Evolutionary conservation across 2,329 filamentous ascomycete genomes (phyloP).

Genomic region (Pyrenophora seminiperda): DNA sequence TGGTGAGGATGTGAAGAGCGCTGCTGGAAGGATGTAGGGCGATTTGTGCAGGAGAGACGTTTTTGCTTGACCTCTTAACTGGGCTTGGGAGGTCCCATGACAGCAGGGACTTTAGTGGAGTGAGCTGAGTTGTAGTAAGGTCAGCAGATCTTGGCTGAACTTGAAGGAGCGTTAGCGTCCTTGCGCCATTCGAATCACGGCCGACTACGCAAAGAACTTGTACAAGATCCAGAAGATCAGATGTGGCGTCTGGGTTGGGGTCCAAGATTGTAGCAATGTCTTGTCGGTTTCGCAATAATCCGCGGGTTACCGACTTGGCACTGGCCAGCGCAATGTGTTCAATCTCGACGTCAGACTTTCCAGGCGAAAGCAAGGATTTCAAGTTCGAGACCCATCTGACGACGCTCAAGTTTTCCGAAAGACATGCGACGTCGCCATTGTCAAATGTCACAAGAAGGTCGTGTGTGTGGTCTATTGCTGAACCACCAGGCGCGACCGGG

Average conservation of each 20-base stretch:
- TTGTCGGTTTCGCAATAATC: constrained; percentile 52
- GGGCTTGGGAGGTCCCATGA: constrained; percentile 36
- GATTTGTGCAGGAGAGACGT: constrained; percentile 45
- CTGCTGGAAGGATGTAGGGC: constrained; percentile 68
- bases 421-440: constrained; percentile 65
- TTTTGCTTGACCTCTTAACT: constrained; percentile 11
- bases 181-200: constrained; percentile 22
- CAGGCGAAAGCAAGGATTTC: constrained; percentile 20
- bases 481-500: constrained; percentile 28
- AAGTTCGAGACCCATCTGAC: constrained; percentile 42
- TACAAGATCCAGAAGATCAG: constrained; percentile 43
- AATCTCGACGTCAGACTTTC: constrained; percentile 28
- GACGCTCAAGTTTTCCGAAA: constrained; percentile 60
- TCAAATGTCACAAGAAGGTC: constrained; percentile 64
- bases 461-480: constrained; percentile 30
- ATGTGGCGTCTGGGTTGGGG: constrained; percentile 28
- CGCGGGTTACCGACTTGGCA: constrained; percentile 49
- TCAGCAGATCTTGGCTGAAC: constrained; percentile 41
- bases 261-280: constrained; percentile 51
- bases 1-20: constrained; percentile 64
- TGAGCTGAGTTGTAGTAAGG: constrained; percentile 33
- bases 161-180: constrained; percentile 35
- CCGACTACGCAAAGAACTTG: constrained; percentile 44
- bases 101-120: constrained; percentile 42
- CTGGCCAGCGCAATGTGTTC: constrained; percentile 45